These are phyloP conservation scores for Funneliformis geosporum DNA, from an alignment of 192 early-diverging fungal species.

Conservation along the genomic window DNA sequence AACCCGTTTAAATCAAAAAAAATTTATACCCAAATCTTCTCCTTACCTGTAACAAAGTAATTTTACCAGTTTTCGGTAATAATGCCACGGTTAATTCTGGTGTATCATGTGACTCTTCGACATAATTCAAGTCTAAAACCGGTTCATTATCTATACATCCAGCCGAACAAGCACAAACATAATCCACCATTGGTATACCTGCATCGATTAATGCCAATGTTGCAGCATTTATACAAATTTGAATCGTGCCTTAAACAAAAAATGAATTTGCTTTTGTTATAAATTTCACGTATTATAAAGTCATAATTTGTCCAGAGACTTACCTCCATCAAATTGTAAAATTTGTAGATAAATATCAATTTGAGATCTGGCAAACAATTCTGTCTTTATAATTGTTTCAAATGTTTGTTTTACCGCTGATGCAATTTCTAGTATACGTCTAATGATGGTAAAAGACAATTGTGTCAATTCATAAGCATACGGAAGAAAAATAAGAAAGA, in stretches of 20 bases:
- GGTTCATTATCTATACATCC: constrained; percentile 80
- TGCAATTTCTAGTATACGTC: constrained; percentile 82
- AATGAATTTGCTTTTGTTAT: neutral
- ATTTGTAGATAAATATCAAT: constrained; percentile 93
- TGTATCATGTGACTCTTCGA: constrained; percentile 85
- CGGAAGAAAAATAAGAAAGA: too few relatives aligned
- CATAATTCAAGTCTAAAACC: constrained; percentile 79
- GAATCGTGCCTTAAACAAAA: constrained; percentile 45
- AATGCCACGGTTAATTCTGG: constrained; percentile 89
- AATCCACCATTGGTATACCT: constrained; percentile 79
- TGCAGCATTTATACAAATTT: constrained; percentile 81
- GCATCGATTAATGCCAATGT: constrained; percentile 83
- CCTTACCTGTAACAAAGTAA: constrained; percentile 73
- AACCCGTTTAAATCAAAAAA: neutral
- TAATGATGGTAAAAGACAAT: constrained; percentile 33
- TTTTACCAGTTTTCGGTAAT: constrained; percentile 78
- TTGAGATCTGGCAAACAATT: constrained; percentile 82
- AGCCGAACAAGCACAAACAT: constrained; percentile 86
- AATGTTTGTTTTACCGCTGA: constrained; percentile 87
- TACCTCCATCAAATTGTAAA: constrained; percentile 92
- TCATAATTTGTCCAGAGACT: neutral
- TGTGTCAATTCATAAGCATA: neutral
- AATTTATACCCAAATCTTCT: neutral
- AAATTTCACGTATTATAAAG: neutral
- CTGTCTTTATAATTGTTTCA: constrained; percentile 79